These are phyloP conservation scores for Shiraia sp. DNA, from an alignment of 2,329 filamentous ascomycete genomes.

Conservation along the genomic window DNA sequence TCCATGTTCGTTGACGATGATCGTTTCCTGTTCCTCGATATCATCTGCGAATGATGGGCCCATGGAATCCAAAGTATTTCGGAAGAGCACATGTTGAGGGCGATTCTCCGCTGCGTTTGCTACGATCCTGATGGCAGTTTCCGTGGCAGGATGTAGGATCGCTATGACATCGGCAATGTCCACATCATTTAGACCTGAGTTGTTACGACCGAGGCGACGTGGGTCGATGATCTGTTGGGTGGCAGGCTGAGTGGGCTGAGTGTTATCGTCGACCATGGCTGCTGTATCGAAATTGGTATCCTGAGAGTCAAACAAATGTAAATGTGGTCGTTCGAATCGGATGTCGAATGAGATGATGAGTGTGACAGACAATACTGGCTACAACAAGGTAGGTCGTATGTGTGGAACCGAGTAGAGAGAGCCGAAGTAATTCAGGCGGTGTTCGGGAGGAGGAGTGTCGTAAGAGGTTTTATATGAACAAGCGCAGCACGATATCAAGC, in stretches of 20 bases:
- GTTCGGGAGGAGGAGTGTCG: too few relatives aligned
- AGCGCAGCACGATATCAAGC: too few relatives aligned
- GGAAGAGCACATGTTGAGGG: slow-evolving; percentile 63
- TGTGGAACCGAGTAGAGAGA: slow-evolving; percentile 2
- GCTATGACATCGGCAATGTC: slow-evolving; percentile 89
- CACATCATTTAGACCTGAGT: slow-evolving; percentile 79
- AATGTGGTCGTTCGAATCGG: not conserved
- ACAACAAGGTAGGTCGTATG: not conserved
- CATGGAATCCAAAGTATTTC: slow-evolving; percentile 48
- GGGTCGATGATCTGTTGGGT: slow-evolving; percentile 84
- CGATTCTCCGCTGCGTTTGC: slow-evolving; percentile 54
- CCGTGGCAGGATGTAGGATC: slow-evolving; percentile 79
- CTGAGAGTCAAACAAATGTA: not conserved
- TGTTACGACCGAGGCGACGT: slow-evolving; percentile 75
- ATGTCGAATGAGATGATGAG: not conserved
- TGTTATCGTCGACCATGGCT: slow-evolving; percentile 23
- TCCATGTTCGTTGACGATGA: slow-evolving; percentile 51
- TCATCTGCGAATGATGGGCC: slow-evolving; percentile 38
- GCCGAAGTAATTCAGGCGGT: too few relatives aligned
- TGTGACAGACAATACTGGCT: not conserved
- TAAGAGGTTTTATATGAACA: too few relatives aligned
- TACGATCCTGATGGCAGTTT: slow-evolving; percentile 73
- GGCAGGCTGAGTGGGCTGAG: slow-evolving; percentile 60
- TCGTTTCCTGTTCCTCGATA: slow-evolving; percentile 50
- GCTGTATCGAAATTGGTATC: not conserved